Evolutionary conservation across 2,329 filamentous ascomycete species (phyloP).

Genomic region (Endoconidiophora laricicola): DNA sequence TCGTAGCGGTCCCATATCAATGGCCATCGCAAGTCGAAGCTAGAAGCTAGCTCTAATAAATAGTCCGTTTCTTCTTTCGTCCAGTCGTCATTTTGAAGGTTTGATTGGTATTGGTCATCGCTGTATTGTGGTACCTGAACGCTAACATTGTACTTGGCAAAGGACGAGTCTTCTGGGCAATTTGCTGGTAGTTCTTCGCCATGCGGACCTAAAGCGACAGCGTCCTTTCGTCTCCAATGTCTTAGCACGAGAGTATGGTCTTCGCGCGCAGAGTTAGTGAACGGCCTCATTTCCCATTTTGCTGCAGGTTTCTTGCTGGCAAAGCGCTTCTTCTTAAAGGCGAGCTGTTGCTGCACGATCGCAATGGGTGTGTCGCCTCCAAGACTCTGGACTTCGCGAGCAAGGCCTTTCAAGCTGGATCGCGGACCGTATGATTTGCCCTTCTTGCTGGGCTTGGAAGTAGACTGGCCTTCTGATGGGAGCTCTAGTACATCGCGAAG

Average conservation of each 20-base stretch:
- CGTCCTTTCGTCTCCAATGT: slow-evolving; percentile 59
- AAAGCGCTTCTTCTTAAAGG: slow-evolving; percentile 42
- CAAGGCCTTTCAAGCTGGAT: slow-evolving; percentile 44
- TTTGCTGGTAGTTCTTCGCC: slow-evolving; percentile 13
- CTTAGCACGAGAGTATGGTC: slow-evolving; percentile 51
- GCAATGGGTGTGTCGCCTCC: slow-evolving; percentile 51
- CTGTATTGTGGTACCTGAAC: slow-evolving; percentile 67
- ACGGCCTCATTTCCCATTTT: slow-evolving; percentile 51
- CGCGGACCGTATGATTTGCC: slow-evolving; percentile 48
- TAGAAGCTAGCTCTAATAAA: slow-evolving; percentile 54
- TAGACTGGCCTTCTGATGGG: slow-evolving; percentile 38
- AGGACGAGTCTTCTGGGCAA: slow-evolving; percentile 42
- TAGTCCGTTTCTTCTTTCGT: slow-evolving; percentile 89
- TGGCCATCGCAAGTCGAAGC: slow-evolving; percentile 80
- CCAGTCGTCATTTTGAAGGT: slow-evolving; percentile 64
- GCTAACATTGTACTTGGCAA: slow-evolving; percentile 77
- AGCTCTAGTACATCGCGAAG: slow-evolving; percentile 80
- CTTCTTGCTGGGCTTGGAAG: slow-evolving; percentile 52
- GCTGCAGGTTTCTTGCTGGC: slow-evolving; percentile 38
- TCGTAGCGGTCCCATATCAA: slow-evolving; percentile 89
- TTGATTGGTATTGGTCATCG: slow-evolving; percentile 68
- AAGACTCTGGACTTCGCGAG: slow-evolving; percentile 48
- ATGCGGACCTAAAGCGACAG: slow-evolving; percentile 5
- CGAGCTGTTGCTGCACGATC: slow-evolving; percentile 42
- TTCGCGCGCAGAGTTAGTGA: slow-evolving; percentile 59